Base-by-base conservation (phyloP, 805 yeast species). In the Saturnispora silvae region DNA sequence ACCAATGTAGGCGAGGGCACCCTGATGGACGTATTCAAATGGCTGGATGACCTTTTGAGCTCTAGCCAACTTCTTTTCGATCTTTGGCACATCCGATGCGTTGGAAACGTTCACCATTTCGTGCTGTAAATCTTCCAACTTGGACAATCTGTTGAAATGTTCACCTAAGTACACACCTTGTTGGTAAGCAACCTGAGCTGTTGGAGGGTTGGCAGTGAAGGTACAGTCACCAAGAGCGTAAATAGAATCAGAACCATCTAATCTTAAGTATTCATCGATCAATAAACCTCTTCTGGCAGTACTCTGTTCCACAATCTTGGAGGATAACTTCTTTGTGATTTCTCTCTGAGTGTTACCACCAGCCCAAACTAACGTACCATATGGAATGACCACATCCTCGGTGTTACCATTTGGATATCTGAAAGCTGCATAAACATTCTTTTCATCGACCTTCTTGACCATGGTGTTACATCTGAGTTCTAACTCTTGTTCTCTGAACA, bases 151-250 rank as follows among this genome's bases (percentile, higher is more conserved):
- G 56, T 72, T 70, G 59, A 87, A 80, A 47, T 77, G 74, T 24
- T 67, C 64, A 40, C 87, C 92, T 48, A 87, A 71, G 63, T 73
- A 87, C 40, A 69, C 67, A 58, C 96, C 96, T 63, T 87, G 84
- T 68, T 87, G 96, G 64, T 85, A 77, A 29, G 97, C 97, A 39
- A 86, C 96, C 69, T 87, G 96, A 19, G 96, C 97, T 44, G 97
- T 87, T 49, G 96, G 96, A 30, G 95, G 92, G 50, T 75, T 77
- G 57, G 83, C 83, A 45, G 92, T 82, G 59, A 81, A 77, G 27
- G 96, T 83, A 65, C 96, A 87, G 65, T 87, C 97, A 58, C 97
- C 97, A 40, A 87, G 64, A 34, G 95, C 96, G 61, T 70, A 89
- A 49, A 89, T 76, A 18, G 64, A 60, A 52, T 82, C 82, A 30